A percentile compares a stretch with the other conserved stretches of the same genome.
phyloP scores from a whole-genome alignment of 2,329 filamentous ascomycete species.

The Mariannaea sp. region DNA sequence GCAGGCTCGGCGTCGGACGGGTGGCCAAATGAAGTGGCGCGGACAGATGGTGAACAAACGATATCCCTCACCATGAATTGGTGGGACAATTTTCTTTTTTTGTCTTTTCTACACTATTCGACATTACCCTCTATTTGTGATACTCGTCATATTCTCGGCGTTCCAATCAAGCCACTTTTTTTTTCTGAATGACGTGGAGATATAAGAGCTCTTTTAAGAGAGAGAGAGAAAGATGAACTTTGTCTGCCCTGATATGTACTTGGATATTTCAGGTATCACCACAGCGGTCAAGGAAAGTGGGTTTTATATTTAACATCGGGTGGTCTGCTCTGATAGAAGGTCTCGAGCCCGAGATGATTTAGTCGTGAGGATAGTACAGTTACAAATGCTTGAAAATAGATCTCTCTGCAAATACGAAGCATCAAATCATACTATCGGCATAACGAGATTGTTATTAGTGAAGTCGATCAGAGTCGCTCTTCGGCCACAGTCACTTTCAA shows the following conservation, averaged over 20 bases:
- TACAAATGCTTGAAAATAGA: conserved; percentile 11
- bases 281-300: background rate
- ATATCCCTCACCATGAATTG: conserved; percentile 33
- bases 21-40: conserved; percentile 34
- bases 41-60: conserved; percentile 37
- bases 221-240: no score
- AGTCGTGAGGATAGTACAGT: conserved; percentile 13
- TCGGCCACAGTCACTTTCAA: no score
- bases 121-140: conserved; percentile 23
- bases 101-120: conserved; percentile 2
- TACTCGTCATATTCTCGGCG: conserved; percentile 33
- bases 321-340: conserved; percentile 6
- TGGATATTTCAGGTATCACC: conserved; percentile 17
- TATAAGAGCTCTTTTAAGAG: conserved; percentile 32
- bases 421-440: background rate
- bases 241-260: conserved; percentile 17
- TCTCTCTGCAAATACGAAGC: background rate
- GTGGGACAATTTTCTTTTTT: conserved; percentile 33
- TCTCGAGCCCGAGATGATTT: conserved; percentile 7
- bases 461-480: no score
- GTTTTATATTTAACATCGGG: conserved; percentile 6
- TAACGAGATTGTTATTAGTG: no score
- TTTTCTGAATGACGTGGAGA: conserved; percentile 26
- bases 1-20: conserved; percentile 36
- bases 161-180: conserved; percentile 31